Base-by-base conservation (phyloP, 2,329 filamentous ascomycete species). In the Pseudogymnoascus sp. region DNA sequence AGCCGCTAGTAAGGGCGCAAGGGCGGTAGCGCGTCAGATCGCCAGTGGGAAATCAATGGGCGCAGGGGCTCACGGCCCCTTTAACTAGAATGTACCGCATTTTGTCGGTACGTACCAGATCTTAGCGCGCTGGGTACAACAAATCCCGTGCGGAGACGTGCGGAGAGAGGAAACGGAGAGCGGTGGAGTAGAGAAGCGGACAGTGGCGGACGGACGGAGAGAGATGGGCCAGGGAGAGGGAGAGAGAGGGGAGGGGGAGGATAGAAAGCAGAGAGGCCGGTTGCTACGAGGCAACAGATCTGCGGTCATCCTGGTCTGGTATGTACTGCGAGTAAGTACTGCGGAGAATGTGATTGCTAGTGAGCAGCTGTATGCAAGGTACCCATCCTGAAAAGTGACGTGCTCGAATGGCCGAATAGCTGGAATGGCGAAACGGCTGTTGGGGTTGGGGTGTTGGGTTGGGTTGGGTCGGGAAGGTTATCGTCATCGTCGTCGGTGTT, bases 251-350 rank as follows among this genome's bases (percentile, higher is more conserved):
- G 43, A 6, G 4, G 26, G 6, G 8, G 10, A 31, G 24, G n/a
- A 6, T 2, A 6, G 26, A 19, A 14, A 14, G 26, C n/a, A n/a
- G 14, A 50, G 24, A 24, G n/a, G 26, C 14, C 46, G 14, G 46
- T 53, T 53, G 46, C 46, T 53, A 53, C 14, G 46, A 31, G 46
- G 26, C 46, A 53, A 53, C 46, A 53, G 46, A 53, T 53, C 46
- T 16, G 46, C 46, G 46, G 46, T 53, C 26, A 53, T 31, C 46
- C 46, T 53, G 46, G 46, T 53, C 26, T 1, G n/a, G 46, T 2
- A 31, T 16, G 26, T 53, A 53, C 46, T 31, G 46, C 46, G 26
- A 53, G 46, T 1, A 31, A 24, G 40, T 43, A 43, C 19, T 24
- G 19, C 40, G 40, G 40, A 43, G 40, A 12, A 12, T 4, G 26